These are phyloP conservation scores for Sphagnum tenellum DNA, from an alignment of 225 moss, liverwort and hornwort genomes.

Conservation along the genomic window DNA sequence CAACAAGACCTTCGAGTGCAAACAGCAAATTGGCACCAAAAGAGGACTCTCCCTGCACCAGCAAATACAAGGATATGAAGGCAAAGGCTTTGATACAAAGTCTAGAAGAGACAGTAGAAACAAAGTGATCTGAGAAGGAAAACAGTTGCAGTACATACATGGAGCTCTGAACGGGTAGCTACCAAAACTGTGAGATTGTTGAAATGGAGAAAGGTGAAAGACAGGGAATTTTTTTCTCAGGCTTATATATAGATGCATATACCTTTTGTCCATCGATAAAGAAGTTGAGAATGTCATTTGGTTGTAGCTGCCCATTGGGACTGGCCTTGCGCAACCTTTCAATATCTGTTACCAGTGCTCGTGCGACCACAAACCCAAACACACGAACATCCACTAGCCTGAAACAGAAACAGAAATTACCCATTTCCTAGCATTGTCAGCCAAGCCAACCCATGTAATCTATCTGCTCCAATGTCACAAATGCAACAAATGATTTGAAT, in stretches of 20 bases:
- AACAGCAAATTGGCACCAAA: slow-evolving; percentile 68
- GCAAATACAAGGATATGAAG: slow-evolving; percentile 2
- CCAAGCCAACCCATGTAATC: not conserved
- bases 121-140: not conserved
- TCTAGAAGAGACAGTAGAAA: too few species aligned
- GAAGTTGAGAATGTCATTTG: slow-evolving; percentile 59
- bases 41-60: slow-evolving; percentile 48
- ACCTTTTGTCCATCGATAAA: slow-evolving; percentile 59
- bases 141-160: not conserved
- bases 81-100: too few species aligned
- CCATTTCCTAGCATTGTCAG: slow-evolving; percentile 3
- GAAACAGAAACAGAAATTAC: slow-evolving; percentile 10
- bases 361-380: slow-evolving; percentile 77
- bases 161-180: too few species aligned
- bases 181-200: too few species aligned
- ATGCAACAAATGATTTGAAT: not conserved
- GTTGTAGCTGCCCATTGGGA: slow-evolving; percentile 55
- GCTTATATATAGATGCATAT: too few species aligned
- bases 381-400: slow-evolving; percentile 77
- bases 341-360: slow-evolving; percentile 73
- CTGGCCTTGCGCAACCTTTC: slow-evolving; percentile 66
- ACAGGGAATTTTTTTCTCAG: too few species aligned
- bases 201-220: too few species aligned
- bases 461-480: not conserved
- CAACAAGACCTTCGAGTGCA: slow-evolving; percentile 69